These are phyloP conservation scores for Hanseniaspora jakobsenii DNA, from an alignment of 805 yeast genomes.

Conservation along the genomic window DNA sequence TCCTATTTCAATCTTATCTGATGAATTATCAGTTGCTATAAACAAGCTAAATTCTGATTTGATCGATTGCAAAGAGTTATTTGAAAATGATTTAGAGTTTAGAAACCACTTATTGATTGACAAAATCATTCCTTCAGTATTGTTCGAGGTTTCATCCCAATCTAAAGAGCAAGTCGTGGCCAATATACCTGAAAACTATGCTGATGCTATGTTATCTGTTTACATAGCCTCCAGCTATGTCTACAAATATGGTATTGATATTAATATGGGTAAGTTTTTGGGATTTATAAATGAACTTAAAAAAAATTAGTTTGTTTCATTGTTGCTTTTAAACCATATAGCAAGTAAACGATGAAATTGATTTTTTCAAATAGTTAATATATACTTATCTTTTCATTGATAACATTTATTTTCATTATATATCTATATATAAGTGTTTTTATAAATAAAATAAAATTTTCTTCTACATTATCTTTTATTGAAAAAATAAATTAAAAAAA, in stretches of 20 bases:
- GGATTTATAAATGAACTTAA: slow-evolving; percentile 53
- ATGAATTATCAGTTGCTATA: slow-evolving; percentile 68
- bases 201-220: slow-evolving; percentile 80
- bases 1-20: slow-evolving; percentile 60
- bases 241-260: slow-evolving; percentile 65
- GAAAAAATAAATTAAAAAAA: too few relatives aligned
- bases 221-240: slow-evolving; percentile 75
- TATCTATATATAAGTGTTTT: too few relatives aligned
- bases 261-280: slow-evolving; percentile 68
- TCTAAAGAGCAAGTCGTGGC: slow-evolving; percentile 42
- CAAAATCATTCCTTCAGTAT: slow-evolving; percentile 66
- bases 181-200: slow-evolving; percentile 77
- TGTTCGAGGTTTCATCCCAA: slow-evolving; percentile 54
- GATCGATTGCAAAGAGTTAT: slow-evolving; percentile 64
- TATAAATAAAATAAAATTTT: too few relatives aligned
- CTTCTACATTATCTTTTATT: too few relatives aligned
- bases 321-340: too few relatives aligned
- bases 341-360: too few relatives aligned
- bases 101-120: slow-evolving; percentile 57
- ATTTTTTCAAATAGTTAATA: too few relatives aligned
- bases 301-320: too few relatives aligned
- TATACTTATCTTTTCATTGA: too few relatives aligned
- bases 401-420: too few relatives aligned
- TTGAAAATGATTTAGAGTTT: slow-evolving; percentile 68
- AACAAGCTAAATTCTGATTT: slow-evolving; percentile 78